Percentiles rank a stretch among this genome's conserved stretches.
Conservation (phyloP, 768 basidiomycete species). For the Rhizopogon rudus region DNA sequence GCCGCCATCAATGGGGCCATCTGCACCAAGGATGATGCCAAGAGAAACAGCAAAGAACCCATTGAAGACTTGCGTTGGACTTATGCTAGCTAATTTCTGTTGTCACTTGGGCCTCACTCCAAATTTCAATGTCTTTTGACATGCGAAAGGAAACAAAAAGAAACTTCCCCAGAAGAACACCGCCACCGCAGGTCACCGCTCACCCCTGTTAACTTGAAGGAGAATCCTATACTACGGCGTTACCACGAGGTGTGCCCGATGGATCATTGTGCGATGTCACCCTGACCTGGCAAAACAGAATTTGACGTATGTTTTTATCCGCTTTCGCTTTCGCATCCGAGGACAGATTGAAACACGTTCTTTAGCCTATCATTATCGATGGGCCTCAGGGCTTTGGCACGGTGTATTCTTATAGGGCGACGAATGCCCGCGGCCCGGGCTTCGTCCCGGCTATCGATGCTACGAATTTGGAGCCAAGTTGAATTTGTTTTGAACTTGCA, state of each 20-base stretch:
- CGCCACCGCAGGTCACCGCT: background rate
- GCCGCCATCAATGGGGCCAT: too few species aligned
- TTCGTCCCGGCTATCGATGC: background rate
- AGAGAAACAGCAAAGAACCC: too few species aligned
- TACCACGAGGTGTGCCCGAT: background rate
- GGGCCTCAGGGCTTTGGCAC: background rate
- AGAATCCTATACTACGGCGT: background rate
- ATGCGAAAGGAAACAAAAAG: background rate
- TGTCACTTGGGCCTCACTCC: too few species aligned
- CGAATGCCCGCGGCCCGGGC: background rate
- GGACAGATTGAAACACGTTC: background rate
- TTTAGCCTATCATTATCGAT: background rate
- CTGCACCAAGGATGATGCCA: too few species aligned
- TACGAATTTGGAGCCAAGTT: background rate
- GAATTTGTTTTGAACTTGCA: background rate
- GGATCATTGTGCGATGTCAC: background rate
- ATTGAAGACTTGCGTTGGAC: too few species aligned
- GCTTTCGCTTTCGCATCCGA: background rate
- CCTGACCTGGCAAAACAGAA: background rate
- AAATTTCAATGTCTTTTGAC: too few species aligned
- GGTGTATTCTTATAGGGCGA: background rate
- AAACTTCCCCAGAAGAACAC: too few species aligned
- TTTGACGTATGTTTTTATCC: background rate
- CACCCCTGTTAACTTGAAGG: background rate
- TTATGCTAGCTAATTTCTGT: too few species aligned